Base-by-base conservation (phyloP, 192 early-diverging fungal genomes). In the Podila clonocystis region DNA sequence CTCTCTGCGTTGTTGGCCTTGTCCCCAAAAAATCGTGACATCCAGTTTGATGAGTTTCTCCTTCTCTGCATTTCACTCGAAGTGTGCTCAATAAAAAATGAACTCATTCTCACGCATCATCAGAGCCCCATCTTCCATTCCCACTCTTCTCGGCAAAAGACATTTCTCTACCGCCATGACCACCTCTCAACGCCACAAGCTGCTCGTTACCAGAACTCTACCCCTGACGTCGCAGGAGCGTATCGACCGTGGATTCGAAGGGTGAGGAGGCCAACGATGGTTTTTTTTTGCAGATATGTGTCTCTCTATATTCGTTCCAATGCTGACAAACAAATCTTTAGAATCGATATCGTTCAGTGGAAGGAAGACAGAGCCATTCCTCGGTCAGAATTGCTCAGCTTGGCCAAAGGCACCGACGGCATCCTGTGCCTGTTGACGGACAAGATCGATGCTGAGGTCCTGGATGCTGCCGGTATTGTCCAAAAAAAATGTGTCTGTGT, bases 341-440 rank as follows among this genome's bases (percentile, higher is more conserved):
- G 70, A 11, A 70, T 92, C 22, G 84, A 91, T 15, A 64, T 94
- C 41, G 50, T 79, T 19, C 89, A 92, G 63, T 90, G 90, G 89
- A 73, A 84, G 26, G 83, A 90, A 50, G 75, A 82, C 36, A 9
- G 59, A 26, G 58, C 74, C 57, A 89, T 94, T 28, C 75, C 84
- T 8, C 89, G 89, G 9, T 45, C 75, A 0, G 68, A 85, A 41
- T 83, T 94, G 11, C 73, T 93, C 8, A 73, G 73, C 12, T 69
- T 75, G 9, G 84, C 73, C 19, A 84, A 86, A 63, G 87, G 87
- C 50, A 89, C 89, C 2, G 82, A 90, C 31, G 92, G 89, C 3
- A 82, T 94, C 50, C 41, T 94, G 9, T 91, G 90, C 73, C 82
- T 94, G 52, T 78, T 96, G 41, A 89, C 92, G 0, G 92, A 97